These are phyloP conservation scores for Cercospora brassicicola DNA, from an alignment of 2,329 filamentous ascomycete species.

Conservation along the genomic window DNA sequence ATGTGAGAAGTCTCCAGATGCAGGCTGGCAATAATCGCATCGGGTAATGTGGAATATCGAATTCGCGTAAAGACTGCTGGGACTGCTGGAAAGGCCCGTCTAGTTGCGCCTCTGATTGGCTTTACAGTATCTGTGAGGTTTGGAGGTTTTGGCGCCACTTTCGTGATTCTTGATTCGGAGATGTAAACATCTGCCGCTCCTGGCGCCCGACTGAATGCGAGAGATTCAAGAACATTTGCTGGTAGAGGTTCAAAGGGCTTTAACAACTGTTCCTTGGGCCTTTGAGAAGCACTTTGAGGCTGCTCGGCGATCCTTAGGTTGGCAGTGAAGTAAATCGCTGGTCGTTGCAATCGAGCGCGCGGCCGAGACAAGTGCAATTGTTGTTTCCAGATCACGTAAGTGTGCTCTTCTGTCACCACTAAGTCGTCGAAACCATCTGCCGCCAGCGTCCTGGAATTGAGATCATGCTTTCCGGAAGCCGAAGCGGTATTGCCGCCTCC, in stretches of 20 bases:
- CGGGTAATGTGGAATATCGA: constrained; percentile 64
- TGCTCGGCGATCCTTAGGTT: constrained; percentile 23
- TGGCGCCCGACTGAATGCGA: constrained; percentile 60
- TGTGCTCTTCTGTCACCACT: constrained; percentile 25
- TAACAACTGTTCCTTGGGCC: constrained; percentile 63
- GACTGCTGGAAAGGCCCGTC: constrained; percentile 63
- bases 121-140: constrained; percentile 60
- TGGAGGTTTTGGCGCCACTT: constrained; percentile 67
- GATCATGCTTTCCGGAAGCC: constrained; percentile 36
- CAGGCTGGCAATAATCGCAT: constrained; percentile 32
- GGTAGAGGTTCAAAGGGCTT: constrained; percentile 67
- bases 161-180: constrained; percentile 71
- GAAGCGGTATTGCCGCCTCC: constrained; percentile 32
- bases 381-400: constrained; percentile 35
- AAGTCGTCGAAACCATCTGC: constrained; percentile 23
- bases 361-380: constrained; percentile 38
- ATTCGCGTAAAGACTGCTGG: constrained; percentile 72
- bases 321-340: constrained; percentile 63
- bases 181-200: constrained; percentile 59
- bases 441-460: constrained; percentile 24
- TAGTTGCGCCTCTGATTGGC: constrained; percentile 64
- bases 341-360: constrained; percentile 64
- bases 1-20: constrained; percentile 34
- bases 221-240: constrained; percentile 74
- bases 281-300: constrained; percentile 52